Evolutionary conservation across 768 basidiomycete genomes (phyloP).

Genomic region (Hericium coralloides): DNA sequence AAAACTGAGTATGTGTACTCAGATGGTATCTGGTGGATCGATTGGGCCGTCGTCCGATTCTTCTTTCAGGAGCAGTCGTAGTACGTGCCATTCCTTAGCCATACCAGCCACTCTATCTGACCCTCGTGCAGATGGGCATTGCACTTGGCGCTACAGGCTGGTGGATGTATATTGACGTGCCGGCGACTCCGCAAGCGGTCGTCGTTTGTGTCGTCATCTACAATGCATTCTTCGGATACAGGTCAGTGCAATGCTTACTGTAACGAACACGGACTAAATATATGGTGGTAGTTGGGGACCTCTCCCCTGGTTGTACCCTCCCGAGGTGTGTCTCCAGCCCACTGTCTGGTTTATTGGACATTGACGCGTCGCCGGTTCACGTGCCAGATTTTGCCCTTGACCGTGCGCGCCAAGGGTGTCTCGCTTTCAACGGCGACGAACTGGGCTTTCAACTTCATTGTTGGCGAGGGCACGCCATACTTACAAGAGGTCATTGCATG

Average conservation of each 20-base stretch:
- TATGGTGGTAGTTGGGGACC: conserved; percentile 61
- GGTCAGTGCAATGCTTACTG: conserved; percentile 27
- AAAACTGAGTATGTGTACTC: conserved; percentile 7
- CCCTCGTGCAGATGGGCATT: conserved; percentile 57
- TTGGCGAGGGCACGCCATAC: conserved; percentile 81
- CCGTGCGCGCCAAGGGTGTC: conserved; percentile 91
- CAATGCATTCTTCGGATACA: conserved; percentile 92
- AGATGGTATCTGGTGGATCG: conserved; percentile 94
- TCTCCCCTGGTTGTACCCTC: conserved; percentile 80
- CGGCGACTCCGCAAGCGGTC: conserved; percentile 79
- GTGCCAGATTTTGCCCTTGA: conserved; percentile 78
- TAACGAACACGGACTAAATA: not conserved
- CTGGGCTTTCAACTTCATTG: conserved; percentile 78
- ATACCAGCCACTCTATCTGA: not conserved
- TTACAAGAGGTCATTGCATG: conserved; percentile 84
- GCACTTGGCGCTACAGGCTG: conserved; percentile 77
- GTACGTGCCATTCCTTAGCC: conserved; percentile 30
- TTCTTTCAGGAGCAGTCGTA: conserved; percentile 77
- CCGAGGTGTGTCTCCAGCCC: conserved; percentile 44
- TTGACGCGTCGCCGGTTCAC: conserved; percentile 1
- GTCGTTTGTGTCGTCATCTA: conserved; percentile 85
- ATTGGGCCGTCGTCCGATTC: conserved; percentile 81
- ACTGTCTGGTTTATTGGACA: no score
- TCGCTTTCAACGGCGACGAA: conserved; percentile 89
- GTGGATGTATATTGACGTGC: conserved; percentile 89